Conservation (phyloP, 148 eudicot species). For the Rhododendron williamsianum region DNA sequence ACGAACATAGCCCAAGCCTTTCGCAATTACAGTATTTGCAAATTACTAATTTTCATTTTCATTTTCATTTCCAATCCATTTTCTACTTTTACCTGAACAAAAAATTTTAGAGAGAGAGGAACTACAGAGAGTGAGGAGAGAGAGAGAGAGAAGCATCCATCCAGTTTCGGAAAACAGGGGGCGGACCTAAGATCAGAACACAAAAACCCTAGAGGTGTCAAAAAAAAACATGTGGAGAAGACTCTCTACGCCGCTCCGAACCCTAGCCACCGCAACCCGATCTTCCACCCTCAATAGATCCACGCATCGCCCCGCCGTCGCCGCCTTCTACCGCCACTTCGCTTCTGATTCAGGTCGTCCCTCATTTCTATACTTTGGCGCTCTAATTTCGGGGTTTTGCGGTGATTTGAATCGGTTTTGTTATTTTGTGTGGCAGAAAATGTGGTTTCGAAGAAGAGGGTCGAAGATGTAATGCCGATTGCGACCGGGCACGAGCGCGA, state of each 20-base stretch:
- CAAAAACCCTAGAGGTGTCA: conserved; percentile 16
- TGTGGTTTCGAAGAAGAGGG: conserved; percentile 31
- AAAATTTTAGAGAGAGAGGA: background rate
- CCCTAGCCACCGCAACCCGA: conserved; percentile 48
- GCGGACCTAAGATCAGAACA: conserved; percentile 28
- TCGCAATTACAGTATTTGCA: background rate
- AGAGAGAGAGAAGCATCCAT: background rate
- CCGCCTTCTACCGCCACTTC: conserved; percentile 40
- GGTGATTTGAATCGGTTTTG: background rate
- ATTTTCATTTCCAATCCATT: background rate
- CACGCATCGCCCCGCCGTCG: conserved; percentile 12
- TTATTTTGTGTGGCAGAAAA: conserved; percentile 13
- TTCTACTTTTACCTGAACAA: background rate
- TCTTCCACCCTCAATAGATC: conserved; percentile 14
- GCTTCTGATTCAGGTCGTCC: conserved; percentile 39
- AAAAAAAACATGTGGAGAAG: conserved; percentile 50
- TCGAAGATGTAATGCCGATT: conserved; percentile 58
- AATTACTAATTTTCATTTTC: too few relatives aligned
- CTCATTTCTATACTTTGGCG: background rate
- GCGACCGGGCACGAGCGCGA: conserved; percentile 63
- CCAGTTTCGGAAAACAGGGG: conserved; percentile 2
- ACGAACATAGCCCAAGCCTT: too few relatives aligned
- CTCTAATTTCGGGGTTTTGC: background rate
- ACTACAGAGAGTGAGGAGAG: background rate
- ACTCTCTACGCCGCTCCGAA: conserved; percentile 39